Base-by-base conservation (phyloP, 2,329 filamentous ascomycete species). In the Cordyceps fumosorosea region DNA sequence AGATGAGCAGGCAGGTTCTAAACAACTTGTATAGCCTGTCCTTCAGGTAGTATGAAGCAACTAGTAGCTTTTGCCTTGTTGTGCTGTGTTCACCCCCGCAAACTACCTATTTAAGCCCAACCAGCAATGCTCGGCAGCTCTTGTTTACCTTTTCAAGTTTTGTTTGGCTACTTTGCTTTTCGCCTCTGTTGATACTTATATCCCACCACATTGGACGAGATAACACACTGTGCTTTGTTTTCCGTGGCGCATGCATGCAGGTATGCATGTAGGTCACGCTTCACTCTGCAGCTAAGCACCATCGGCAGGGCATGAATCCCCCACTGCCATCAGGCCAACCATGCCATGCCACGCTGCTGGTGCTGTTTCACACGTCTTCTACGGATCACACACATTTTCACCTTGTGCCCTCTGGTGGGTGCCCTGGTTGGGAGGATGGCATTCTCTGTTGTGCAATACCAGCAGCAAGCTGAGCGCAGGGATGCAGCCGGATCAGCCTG, bases 251-350 rank as follows among this genome's bases (percentile, higher is more conserved):
- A 16, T 59, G 48, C 40, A 53, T 53, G 53, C 40, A 53, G 45
- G 53, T 24, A 60, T 60, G 57, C 57, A 60, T 45, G 57, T 60
- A 52, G 57, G 57, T 60, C 57, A 60, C 57, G 57, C 57, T 52
- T 37, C 29, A 32, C 56, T 58, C 45, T 51, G 56, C 47, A 58
- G 34, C 45, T 37, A 24, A 37, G 20, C 55, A 37, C 44, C 55
- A 40, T 51, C 56, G 29, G 22, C 44, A 58, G 29, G 56, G 47
- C 56, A 58, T 42, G 16, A 51, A 51, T 58, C 56, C 56, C 34
- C 47, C 56, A 58, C 37, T 32, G 37, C 12, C 37, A 44, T 34
- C 50, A 37, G 37, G 57, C 57, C 57, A 60, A 60, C 57, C 57
- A 60, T 22, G 57, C 37, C 26, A n/a, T 53, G 57, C 48, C 57